These are phyloP conservation scores for Bruguiera hainesii DNA, from an alignment of 441 rosid genomes.

Conservation along the genomic window DNA sequence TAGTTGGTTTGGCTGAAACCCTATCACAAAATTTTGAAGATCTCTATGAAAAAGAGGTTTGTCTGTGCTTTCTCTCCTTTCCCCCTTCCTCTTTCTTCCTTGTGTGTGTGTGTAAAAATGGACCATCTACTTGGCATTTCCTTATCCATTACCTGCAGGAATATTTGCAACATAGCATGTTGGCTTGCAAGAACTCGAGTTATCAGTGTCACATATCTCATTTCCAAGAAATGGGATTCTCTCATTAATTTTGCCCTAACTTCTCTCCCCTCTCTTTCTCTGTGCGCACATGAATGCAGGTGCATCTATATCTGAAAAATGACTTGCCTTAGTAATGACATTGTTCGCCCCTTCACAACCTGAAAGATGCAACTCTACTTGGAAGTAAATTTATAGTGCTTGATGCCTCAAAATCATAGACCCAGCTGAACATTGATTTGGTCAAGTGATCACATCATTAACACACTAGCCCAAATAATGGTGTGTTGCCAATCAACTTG, in stretches of 20 bases:
- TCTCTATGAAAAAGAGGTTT: conserved; percentile 50
- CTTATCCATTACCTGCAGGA: neutral
- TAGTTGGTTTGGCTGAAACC: conserved; percentile 38
- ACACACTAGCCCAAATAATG: neutral
- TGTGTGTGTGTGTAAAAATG: neutral
- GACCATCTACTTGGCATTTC: neutral
- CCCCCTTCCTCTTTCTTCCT: neutral
- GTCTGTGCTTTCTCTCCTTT: conserved; percentile 17
- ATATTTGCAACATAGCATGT: neutral
- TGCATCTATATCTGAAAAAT: too few species aligned
- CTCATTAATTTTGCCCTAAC: neutral
- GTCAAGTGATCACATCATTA: neutral
- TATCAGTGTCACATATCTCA: neutral
- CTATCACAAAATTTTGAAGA: conserved; percentile 48
- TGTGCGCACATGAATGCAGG: neutral
- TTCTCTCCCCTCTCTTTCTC: neutral
- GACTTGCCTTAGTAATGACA: too few species aligned
- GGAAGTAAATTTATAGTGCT: too few species aligned
- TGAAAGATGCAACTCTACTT: too few species aligned
- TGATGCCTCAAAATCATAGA: neutral
- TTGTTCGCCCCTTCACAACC: too few species aligned
- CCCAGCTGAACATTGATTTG: neutral
- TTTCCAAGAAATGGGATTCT: neutral
- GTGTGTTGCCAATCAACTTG: too few species aligned
- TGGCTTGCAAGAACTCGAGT: neutral